Conservation (phyloP, 2,329 filamentous ascomycete species). For the Nectriaceae sp. region DNA sequence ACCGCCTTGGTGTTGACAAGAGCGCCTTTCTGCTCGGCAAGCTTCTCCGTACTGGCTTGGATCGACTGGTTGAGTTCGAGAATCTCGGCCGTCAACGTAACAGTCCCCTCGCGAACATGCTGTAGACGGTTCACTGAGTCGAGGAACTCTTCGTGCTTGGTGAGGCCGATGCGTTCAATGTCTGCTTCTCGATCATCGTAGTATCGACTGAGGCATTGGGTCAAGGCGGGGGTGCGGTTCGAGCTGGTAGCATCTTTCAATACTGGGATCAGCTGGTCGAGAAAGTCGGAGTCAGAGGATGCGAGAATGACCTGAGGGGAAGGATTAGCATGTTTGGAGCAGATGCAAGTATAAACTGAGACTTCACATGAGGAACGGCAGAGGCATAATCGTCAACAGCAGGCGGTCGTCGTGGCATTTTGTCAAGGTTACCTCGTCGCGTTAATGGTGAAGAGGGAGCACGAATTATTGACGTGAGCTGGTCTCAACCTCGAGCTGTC, state of each 20-base stretch:
- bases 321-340: constrained; percentile 8
- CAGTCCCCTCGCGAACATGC: constrained; percentile 85
- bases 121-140: constrained; percentile 93
- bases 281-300: constrained; percentile 87
- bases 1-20: constrained; percentile 91
- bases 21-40: constrained; percentile 92
- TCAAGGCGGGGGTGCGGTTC: constrained; percentile 70
- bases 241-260: constrained; percentile 85
- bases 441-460: too few species aligned
- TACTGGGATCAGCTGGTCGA: constrained; percentile 92
- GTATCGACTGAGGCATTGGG: constrained; percentile 72
- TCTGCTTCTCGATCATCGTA: constrained; percentile 85
- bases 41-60: constrained; percentile 88
- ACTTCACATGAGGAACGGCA: constrained; percentile 46
- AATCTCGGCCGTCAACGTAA: constrained; percentile 86
- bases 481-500: too few species aligned
- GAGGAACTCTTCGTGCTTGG: constrained; percentile 96
- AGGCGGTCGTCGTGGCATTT: constrained; percentile 48
- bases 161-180: constrained; percentile 92
- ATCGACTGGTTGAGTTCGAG: constrained; percentile 92
- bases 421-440: constrained; percentile 14
- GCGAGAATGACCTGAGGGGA: constrained; percentile 79
- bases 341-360: background rate
- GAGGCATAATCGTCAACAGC: constrained; percentile 50
- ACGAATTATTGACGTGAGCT: too few species aligned